Evolutionary conservation across 148 eudicot genomes (phyloP), one percentile per base, ranked within the genome.

Genomic region (Chenopodium berlandieri): DNA sequence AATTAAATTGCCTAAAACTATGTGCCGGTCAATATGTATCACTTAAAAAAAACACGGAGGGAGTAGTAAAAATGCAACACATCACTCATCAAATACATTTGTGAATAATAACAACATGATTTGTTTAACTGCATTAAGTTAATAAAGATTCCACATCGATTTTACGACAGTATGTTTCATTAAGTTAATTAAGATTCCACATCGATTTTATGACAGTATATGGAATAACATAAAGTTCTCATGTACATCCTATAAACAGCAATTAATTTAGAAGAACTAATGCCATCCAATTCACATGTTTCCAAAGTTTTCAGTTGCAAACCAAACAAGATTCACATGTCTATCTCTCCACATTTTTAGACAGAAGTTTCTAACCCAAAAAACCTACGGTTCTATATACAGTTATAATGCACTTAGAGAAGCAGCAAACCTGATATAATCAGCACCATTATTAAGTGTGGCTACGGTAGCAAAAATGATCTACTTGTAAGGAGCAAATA

Each of bases 401-500:
- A 71, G 37, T n/a, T 40, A 19, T 4, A 25, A 23, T 7, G 20
- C 58, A 73, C 27, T 22, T n/a, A 70, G 46, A 69, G 9, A 44
- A 44, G 73, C 46, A 23, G 27, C 84, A 73, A 84, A 87, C 89
- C 87, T 87, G 85, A 77, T 78, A 81, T 73, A 76, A 30, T 86
- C 47, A 34, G 85, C 83, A 79, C 48, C 78, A 56, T 73, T 48
- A n/a, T 77, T 34, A 70, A 63, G 60, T 62, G 75, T 77, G 46
- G 84, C 75, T 66, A 27, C 47, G 68, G 76, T 20, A 79, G 83
- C 83, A 77, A 58, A 22, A 31, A 77, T 70, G 71, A 83, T 83
- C 89, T 92, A 94, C 84, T 88, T 85, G 88, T 88, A 97, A 27
- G 99, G 94, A 27, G 95, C 97, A 86, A 97, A 92, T 78, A 97